Base-by-base conservation (phyloP, 2,329 filamentous ascomycete species). In the Alternaria brassicae region DNA sequence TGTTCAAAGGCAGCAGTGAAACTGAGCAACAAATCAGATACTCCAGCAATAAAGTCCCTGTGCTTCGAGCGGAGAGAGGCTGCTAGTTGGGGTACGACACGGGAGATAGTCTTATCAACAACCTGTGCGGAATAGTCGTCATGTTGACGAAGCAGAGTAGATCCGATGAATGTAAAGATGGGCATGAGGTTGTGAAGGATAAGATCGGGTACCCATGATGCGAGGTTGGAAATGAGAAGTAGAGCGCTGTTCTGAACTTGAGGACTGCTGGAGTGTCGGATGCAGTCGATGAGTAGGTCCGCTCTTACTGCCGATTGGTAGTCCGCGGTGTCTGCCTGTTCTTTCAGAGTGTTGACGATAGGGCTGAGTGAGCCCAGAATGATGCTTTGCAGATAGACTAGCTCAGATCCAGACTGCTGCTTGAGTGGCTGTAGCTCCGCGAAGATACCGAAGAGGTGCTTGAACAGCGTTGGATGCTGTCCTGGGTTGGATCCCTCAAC, bases 161-260 rank as follows among this genome's bases (percentile, higher is more conserved):
- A 91, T 40, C 94, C 93, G 89, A 98, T 97, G 75, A 98, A 97
- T 0, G 95, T 98, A 80, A 99, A 99, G 52, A 99, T 94, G 12
- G 95, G 95, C 95, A 99, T 99, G 53, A 99, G 92, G 69, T 93
- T 97, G 79, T 99, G 94, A 57, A 99, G 84, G 3, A 99, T 92
- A 47, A 96, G 82, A 75, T 97, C 93, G 0, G 96, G 95, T 0
- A 92, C 92, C 67, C 93, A 91, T 37, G 90, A 90, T 21, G 95
- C 94, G 39, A 99, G 83, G 56, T 89, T 90, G 23, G 94, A 93
- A 58, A 98, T 91, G 25, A 99, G 83, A 8, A 98, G 86, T 13
- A 99, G 83, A 4, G 95, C 93, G 6, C 90, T 89, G 73, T 96
- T 97, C 75, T 98, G 96, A 6, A 99, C 93, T 64, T 97, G 92